Evolutionary conservation across 1,284 basidiomycete species (phyloP), one percentile per base, ranked within the genome.

Genomic region (Malassezia japonica): DNA sequence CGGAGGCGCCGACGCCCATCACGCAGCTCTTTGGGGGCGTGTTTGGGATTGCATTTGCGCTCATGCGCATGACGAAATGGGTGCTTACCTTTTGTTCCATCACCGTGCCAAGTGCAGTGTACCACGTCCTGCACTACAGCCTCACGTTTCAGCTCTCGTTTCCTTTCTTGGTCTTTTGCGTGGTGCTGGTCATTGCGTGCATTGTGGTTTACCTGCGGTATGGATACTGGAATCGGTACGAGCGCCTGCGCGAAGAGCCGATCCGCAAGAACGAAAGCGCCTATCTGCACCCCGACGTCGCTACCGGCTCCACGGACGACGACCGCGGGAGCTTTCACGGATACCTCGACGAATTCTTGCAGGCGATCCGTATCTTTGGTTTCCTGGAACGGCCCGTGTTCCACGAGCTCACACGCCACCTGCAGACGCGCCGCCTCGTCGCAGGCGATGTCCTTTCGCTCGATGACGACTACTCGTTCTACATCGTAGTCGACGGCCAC

Each of bases 191-290:
- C 6, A 15, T 63, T 5, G 42, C 62, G 10, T 57, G 52, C 1
- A 58, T 58, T n/a, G 60, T 71, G 31, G 42, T 71, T 35, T 67
- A 63, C 65, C 87, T 72, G 29, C 56, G 70, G 4, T 72, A 72
- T 39, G 42, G 63, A 8, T 59, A 70, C 45, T 60, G 69, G 48
- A 70, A 70, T 55, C 56, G 63, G 46, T 72, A 72, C 46, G 68
- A 71, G 46, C 48, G 60, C 18, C 50, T 71, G 7, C 56, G 68
- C 13, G 70, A 71, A 44, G 62, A 59, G n/a, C 70, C 70, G 1
- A 50, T 72, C 16, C 64, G 55, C n/a, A 61, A 61, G 49, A 24
- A 43, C 10, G 67, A 71, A 32, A 60, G 61, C 34, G 63, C 61
- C 29, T 67, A 65, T 56, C 57, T 72, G 41, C 62, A 68, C 29